Evolutionary conservation across 1,284 basidiomycete species (phyloP).

Genomic region (Microbotryum violaceum): DNA sequence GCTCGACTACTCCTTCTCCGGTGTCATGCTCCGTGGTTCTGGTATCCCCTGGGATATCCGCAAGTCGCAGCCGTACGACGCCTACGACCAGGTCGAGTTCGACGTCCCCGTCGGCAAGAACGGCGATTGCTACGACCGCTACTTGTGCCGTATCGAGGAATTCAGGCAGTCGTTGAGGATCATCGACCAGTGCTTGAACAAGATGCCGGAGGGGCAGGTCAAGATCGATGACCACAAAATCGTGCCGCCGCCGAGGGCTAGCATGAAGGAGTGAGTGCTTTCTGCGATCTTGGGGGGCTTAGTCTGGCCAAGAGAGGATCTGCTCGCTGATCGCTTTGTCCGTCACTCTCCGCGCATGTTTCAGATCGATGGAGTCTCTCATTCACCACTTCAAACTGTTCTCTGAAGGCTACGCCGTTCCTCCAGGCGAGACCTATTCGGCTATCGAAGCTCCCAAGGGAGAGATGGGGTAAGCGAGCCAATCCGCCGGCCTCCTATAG

Average conservation of each 20-base stretch:
- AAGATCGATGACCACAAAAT: conserved; percentile 98
- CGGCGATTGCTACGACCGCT: conserved; percentile 92
- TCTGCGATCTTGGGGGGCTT: background rate
- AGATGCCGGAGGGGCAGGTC: conserved; percentile 87
- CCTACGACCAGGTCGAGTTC: conserved; percentile 96
- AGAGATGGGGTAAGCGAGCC: conserved; percentile 58
- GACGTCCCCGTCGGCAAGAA: conserved; percentile 93
- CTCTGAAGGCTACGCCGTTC: conserved; percentile 92
- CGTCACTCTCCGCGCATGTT: background rate
- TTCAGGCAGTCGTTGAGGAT: conserved; percentile 92
- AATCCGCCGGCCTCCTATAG: too few relatives aligned
- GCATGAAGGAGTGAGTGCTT: conserved; percentile 92
- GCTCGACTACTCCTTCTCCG: conserved; percentile 86
- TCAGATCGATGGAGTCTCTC: conserved; percentile 52
- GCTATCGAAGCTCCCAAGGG: conserved; percentile 99
- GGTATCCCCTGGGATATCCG: conserved; percentile 91
- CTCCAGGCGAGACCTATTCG: conserved; percentile 89
- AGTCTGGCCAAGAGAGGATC: background rate
- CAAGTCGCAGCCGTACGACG: conserved; percentile 90
- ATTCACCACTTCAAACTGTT: conserved; percentile 97
- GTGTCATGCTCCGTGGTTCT: conserved; percentile 92
- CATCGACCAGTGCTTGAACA: conserved; percentile 86
- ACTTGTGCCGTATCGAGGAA: conserved; percentile 95
- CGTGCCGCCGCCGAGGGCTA: conserved; percentile 89
- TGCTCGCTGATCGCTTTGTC: too few relatives aligned